Conservation (phyloP, 495 filamentous ascomycete genomes). For the Penicillium lividum region DNA sequence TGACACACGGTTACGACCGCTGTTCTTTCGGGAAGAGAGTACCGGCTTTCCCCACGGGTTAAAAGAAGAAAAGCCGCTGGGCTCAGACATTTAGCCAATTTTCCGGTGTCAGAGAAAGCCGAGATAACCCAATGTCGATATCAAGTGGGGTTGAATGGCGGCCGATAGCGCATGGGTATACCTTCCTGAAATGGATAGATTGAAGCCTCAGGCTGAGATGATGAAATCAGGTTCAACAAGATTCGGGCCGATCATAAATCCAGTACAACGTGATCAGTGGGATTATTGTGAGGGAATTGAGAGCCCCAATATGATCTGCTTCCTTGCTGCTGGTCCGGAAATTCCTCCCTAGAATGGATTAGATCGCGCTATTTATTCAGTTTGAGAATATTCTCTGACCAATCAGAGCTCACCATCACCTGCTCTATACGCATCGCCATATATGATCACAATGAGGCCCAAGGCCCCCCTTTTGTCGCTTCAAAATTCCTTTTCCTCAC, state of each 20-base stretch:
- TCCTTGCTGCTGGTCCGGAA: constrained; percentile 13
- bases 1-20: constrained; percentile 10
- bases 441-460: constrained; percentile 15
- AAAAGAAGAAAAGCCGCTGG: background rate
- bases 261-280: background rate
- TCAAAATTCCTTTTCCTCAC: constrained; percentile 1
- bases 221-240: background rate
- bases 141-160: constrained; percentile 7
- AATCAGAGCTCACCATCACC: constrained; percentile 20
- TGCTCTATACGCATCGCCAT: constrained; percentile 9
- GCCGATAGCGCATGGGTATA: constrained; percentile 23
- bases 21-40: background rate
- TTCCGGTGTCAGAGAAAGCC: constrained; percentile 5
- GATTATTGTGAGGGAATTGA: constrained; percentile 24
- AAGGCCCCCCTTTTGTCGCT: constrained; percentile 2
- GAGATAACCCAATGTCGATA: background rate
- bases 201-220: constrained; percentile 1
- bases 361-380: constrained; percentile 24
- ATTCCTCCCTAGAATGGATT: constrained; percentile 21
- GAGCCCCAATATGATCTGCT: constrained; percentile 12
- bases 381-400: constrained; percentile 30
- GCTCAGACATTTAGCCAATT: constrained; percentile 3
- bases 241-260: constrained; percentile 10
- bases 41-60: background rate
- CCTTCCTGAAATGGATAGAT: constrained; percentile 22